Evolutionary conservation across 2,329 filamentous ascomycete genomes (phyloP).

Genomic region (Sporothrix protearum): DNA sequence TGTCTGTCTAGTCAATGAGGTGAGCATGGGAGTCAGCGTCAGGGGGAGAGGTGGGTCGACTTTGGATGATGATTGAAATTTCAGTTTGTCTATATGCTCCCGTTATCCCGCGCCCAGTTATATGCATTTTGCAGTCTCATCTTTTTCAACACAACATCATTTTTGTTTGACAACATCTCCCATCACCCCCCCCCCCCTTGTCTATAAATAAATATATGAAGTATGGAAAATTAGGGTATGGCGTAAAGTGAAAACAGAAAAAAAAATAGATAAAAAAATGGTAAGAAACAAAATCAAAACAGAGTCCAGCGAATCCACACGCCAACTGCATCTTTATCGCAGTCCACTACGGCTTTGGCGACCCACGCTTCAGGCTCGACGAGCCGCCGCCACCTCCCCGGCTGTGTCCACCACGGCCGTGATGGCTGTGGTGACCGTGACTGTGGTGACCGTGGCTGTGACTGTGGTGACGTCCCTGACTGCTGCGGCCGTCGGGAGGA

Average conservation of each 20-base stretch:
- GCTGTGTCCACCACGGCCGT: neutral
- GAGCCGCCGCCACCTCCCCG: neutral
- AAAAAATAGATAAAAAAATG: neutral
- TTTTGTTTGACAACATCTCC: neutral
- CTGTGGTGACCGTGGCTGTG: neutral
- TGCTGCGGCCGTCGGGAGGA: neutral
- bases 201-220: neutral
- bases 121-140: neutral
- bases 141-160: neutral
- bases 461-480: neutral
- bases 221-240: neutral
- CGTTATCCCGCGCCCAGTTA: neutral
- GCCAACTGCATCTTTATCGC: neutral
- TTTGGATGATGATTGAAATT: neutral
- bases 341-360: slow-evolving; percentile 2
- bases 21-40: neutral
- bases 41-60: no score
- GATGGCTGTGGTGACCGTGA: no score
- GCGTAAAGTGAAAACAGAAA: neutral
- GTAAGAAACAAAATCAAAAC: neutral
- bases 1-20: slow-evolving; percentile 24
- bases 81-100: neutral
- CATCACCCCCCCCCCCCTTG: neutral
- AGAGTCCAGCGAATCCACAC: neutral
- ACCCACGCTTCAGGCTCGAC: slow-evolving; percentile 3